Conservation (phyloP, 495 filamentous ascomycete species). For the Daldinia bambusicola region DNA sequence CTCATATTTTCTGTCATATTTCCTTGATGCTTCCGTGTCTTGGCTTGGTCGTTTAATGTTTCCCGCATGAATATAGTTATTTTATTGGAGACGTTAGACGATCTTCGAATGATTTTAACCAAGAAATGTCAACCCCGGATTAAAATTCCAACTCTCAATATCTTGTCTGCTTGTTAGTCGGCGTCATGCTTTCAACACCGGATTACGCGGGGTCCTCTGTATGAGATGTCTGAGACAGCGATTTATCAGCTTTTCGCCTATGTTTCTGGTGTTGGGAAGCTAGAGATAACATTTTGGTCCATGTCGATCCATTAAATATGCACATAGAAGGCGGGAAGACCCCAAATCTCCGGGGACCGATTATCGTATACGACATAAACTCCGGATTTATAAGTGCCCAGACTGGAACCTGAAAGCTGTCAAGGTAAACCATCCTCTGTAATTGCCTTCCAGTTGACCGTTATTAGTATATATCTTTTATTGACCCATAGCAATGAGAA, state of each 20-base stretch:
- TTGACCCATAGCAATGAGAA: constrained; percentile 15
- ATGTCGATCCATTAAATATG: constrained; percentile 3
- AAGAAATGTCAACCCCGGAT: not conserved
- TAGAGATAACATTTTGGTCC: not conserved
- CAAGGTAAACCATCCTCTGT: constrained; percentile 23
- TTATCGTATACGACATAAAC: constrained; percentile 10
- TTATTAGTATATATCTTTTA: constrained; percentile 7
- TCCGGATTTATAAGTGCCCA: constrained; percentile 18
- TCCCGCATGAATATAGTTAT: not conserved
- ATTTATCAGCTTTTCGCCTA: not conserved
- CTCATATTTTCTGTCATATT: not conserved
- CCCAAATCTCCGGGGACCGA: constrained; percentile 15
- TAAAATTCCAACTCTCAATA: not conserved
- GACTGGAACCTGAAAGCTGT: not conserved
- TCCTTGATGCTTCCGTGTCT: not conserved
- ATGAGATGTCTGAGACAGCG: not conserved
- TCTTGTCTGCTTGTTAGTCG: not conserved
- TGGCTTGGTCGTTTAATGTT: not conserved
- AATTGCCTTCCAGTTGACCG: not conserved
- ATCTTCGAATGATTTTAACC: not conserved
- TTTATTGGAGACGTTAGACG: not conserved
- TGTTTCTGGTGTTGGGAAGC: not conserved
- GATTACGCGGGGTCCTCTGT: not conserved
- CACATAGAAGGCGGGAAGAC: constrained; percentile 8
- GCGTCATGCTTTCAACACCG: not conserved